These are phyloP conservation scores for Nicotiana paniculata DNA, from an alignment of 257 asterid species.

Conservation along the genomic window DNA sequence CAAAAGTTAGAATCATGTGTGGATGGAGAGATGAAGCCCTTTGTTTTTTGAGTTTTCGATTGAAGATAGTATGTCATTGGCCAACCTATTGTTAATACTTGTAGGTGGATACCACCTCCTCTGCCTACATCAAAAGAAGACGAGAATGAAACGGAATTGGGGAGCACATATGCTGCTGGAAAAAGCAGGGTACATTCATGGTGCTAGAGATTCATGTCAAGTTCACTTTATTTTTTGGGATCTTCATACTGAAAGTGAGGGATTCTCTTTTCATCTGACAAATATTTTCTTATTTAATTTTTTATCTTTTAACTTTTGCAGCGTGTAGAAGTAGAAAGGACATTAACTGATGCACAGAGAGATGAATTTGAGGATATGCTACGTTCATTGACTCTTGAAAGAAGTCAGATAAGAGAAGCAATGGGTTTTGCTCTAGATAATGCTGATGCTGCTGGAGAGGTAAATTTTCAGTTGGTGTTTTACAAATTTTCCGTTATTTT, in stretches of 20 bases:
- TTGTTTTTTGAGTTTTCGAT: constrained; percentile 2
- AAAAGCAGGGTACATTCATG: constrained; percentile 56
- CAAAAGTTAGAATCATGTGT: neutral
- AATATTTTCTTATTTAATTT: neutral
- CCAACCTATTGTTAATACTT: too few relatives aligned
- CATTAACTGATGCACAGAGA: constrained; percentile 81
- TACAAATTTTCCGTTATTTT: too few relatives aligned
- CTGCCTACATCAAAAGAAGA: constrained; percentile 54
- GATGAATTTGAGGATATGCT: constrained; percentile 97
- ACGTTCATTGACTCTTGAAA: constrained; percentile 83
- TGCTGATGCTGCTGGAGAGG: constrained; percentile 99
- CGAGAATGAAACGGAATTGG: constrained; percentile 76
- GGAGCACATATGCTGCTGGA: constrained; percentile 87
- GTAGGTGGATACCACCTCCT: constrained; percentile 91
- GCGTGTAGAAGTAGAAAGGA: constrained; percentile 84
- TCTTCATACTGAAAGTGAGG: too few relatives aligned
- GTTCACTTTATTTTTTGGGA: too few relatives aligned
- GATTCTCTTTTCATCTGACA: neutral
- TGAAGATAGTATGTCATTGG: neutral
- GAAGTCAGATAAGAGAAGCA: constrained; percentile 81
- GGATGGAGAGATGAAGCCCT: constrained; percentile 2
- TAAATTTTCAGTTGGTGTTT: constrained; percentile 17
- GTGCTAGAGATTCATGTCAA: too few relatives aligned
- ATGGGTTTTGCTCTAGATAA: constrained; percentile 92
- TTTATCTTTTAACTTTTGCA: constrained; percentile 11